phyloP scores from a whole-genome alignment of 2,329 filamentous ascomycete species.

The Fusarium praegraminearum region DNA sequence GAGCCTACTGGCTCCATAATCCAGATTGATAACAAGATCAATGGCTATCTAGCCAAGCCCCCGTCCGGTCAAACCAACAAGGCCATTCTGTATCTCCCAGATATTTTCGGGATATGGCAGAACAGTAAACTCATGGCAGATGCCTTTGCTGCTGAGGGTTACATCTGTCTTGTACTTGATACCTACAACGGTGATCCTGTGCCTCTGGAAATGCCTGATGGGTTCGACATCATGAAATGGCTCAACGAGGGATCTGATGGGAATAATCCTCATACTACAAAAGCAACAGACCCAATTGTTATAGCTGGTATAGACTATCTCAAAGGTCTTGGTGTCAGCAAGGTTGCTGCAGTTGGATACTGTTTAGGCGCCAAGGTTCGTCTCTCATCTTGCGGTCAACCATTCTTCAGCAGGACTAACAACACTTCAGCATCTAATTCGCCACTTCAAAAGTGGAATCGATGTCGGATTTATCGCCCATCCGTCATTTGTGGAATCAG shows the following conservation, averaged over 20 bases:
- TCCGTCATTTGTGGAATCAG: conserved; percentile 77
- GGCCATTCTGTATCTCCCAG: conserved; percentile 60
- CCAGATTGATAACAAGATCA: not conserved
- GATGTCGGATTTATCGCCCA: conserved; percentile 81
- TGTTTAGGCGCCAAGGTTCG: conserved; percentile 79
- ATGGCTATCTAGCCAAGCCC: conserved; percentile 7
- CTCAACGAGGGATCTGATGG: conserved; percentile 56
- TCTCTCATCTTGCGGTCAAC: fast-evolving
- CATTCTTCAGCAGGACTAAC: not conserved
- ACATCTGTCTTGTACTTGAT: conserved; percentile 50
- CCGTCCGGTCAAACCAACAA: conserved; percentile 11
- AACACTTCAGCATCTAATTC: conserved; percentile 68
- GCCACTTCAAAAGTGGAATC: conserved; percentile 72
- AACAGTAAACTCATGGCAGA: conserved; percentile 56
- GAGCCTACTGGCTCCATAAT: not conserved
- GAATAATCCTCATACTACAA: conserved; percentile 55
- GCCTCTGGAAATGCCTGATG: conserved; percentile 59
- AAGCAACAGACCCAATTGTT: conserved; percentile 49
- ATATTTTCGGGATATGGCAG: conserved; percentile 64
- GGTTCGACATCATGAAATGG: conserved; percentile 50
- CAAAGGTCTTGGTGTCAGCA: conserved; percentile 66
- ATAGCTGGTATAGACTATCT: conserved; percentile 62
- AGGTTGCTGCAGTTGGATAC: conserved; percentile 75
- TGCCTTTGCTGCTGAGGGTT: conserved; percentile 51
- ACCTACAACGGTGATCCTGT: conserved; percentile 51